These are phyloP conservation scores for Carnegiea gigantea DNA, from an alignment of 179 eudicot genomes.

Conservation along the genomic window DNA sequence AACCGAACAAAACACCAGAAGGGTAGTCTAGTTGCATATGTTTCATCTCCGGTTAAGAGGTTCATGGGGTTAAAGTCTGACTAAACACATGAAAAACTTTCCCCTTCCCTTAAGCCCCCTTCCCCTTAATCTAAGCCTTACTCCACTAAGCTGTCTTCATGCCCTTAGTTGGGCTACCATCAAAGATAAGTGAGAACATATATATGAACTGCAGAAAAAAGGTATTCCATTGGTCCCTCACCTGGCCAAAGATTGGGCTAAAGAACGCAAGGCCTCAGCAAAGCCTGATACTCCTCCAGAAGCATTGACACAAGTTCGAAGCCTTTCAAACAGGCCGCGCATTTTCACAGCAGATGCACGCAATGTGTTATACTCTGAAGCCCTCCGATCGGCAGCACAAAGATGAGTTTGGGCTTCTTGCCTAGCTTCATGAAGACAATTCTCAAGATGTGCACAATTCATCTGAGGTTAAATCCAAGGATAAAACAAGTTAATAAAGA, in stretches of 20 bases:
- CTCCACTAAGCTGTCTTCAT: neutral
- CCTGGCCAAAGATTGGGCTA: conserved; percentile 88
- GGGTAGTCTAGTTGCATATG: no score
- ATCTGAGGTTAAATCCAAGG: conserved; percentile 44
- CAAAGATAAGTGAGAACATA: neutral
- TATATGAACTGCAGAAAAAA: neutral
- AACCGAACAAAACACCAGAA: no score
- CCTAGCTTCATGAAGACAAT: conserved; percentile 92
- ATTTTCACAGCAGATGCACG: conserved; percentile 89
- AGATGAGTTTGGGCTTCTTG: conserved; percentile 98
- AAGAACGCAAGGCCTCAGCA: conserved; percentile 70
- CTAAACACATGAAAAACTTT: no score
- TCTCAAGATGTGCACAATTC: conserved; percentile 98
- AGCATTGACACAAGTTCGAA: conserved; percentile 63
- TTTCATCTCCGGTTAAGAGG: no score
- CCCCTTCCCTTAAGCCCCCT: neutral
- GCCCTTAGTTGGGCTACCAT: no score
- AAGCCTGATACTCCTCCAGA: conserved; percentile 68
- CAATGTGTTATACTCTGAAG: conserved; percentile 77
- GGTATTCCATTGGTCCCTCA: conserved; percentile 22
- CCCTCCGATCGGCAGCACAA: conserved; percentile 93
- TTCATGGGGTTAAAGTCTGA: no score
- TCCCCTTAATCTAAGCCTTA: neutral
- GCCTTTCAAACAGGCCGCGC: conserved; percentile 82
- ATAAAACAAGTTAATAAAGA: neutral